These are phyloP conservation scores for Bathelium albidoporum DNA, from an alignment of 495 filamentous ascomycete genomes.

Conservation along the genomic window DNA sequence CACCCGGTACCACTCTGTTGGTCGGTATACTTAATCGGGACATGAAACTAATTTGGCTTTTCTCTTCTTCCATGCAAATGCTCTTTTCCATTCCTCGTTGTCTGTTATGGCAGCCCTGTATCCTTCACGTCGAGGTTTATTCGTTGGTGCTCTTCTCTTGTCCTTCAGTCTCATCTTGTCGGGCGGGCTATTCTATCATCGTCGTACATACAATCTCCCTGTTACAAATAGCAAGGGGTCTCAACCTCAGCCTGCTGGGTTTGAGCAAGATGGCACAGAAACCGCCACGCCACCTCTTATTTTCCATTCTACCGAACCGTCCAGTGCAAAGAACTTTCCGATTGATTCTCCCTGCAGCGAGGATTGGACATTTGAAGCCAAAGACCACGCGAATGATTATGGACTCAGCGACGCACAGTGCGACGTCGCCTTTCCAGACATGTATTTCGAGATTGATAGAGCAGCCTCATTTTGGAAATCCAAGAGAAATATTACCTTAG, in stretches of 20 bases:
- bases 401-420: constrained; percentile 19
- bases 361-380: constrained; percentile 14
- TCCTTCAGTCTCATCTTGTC: background rate
- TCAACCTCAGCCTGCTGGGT: background rate
- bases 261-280: background rate
- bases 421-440: constrained; percentile 17
- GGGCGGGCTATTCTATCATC: background rate
- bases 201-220: background rate
- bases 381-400: constrained; percentile 13
- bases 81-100: too few species aligned
- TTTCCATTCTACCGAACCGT: background rate
- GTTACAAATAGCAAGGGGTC: background rate
- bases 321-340: background rate
- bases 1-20: too few species aligned
- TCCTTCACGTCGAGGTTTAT: background rate
- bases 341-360: background rate
- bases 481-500: constrained; percentile 13
- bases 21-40: too few species aligned
- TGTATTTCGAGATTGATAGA: constrained; percentile 19
- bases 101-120: background rate
- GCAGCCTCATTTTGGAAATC: constrained; percentile 13
- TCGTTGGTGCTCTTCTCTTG: background rate
- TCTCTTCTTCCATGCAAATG: too few species aligned
- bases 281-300: background rate
- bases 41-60: too few species aligned